A percentile compares a stretch with the other conserved stretches of the same genome.
Evolutionary conservation across 352 stramenopile genomes (phyloP).

Genomic region (Globisporangium echinulatum): DNA sequence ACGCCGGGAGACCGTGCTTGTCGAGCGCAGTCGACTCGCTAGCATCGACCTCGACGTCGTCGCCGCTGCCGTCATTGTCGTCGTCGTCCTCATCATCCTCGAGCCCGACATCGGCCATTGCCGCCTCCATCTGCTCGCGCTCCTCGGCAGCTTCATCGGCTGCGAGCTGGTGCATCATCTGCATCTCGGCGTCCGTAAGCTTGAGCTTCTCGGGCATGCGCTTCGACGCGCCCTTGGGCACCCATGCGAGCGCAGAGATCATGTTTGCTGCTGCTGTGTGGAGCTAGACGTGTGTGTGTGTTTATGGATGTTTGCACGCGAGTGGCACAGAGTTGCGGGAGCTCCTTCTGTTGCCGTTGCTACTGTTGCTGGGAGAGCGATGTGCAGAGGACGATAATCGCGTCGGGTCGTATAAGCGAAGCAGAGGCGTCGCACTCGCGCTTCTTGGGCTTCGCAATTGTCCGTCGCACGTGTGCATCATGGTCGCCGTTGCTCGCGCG

Average conservation of each 20-base stretch:
- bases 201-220: constrained; percentile 82
- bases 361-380: no score
- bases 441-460: no score
- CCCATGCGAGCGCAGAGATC: constrained; percentile 58
- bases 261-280: constrained; percentile 13
- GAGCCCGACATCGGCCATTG: constrained; percentile 41
- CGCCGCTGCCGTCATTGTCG: constrained; percentile 7
- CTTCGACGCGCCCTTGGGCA: constrained; percentile 44
- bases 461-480: no score
- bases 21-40: constrained; percentile 21
- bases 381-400: no score
- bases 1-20: constrained; percentile 44
- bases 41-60: constrained; percentile 10
- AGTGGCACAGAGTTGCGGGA: background rate
- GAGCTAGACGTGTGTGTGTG: background rate
- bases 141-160: constrained; percentile 69
- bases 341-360: no score
- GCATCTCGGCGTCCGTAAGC: constrained; percentile 74
- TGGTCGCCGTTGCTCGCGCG: no score
- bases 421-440: no score
- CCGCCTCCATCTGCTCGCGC: constrained; percentile 43
- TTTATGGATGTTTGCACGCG: background rate
- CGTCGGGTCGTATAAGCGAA: no score
- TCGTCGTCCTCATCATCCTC: constrained; percentile 33
- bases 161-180: constrained; percentile 73